Conservation (phyloP, 148 eudicot species). For the Polygonum aviculare region DNA sequence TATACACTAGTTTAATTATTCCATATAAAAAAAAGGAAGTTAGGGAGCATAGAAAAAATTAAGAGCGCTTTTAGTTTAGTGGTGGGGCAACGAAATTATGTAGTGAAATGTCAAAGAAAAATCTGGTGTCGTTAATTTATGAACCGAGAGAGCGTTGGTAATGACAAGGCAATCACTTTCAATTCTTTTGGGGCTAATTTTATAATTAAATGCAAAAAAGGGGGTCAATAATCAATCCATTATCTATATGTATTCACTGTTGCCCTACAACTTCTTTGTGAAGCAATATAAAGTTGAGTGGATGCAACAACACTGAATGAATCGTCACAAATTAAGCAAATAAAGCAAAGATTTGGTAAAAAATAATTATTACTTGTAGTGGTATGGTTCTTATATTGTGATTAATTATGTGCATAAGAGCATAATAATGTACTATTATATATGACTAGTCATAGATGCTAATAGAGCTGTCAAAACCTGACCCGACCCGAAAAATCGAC, state of each 20-base stretch:
- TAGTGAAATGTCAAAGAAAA: not conserved
- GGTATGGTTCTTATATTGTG: not conserved
- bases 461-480: too few relatives aligned
- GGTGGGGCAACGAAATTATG: not conserved
- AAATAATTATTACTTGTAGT: not conserved
- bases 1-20: not conserved
- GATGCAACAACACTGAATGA: not conserved
- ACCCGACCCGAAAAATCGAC: too few relatives aligned
- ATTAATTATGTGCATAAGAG: not conserved
- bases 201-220: not conserved
- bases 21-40: not conserved
- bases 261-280: constrained; percentile 6
- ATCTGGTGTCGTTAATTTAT: not conserved
- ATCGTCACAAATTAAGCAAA: not conserved
- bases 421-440: not conserved
- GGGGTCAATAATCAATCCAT: not conserved
- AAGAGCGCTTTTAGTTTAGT: constrained; percentile 6
- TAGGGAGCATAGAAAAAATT: not conserved
- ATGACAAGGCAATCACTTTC: constrained; percentile 11
- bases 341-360: constrained; percentile 3
- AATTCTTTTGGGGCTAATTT: not conserved
- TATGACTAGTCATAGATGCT: not conserved
- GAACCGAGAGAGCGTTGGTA: not conserved
- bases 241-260: constrained; percentile 1
- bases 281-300: constrained; percentile 7